phyloP scores from a whole-genome alignment of 202 grass and related monocot species.

The Bolboschoenoplectus hybrid region DNA sequence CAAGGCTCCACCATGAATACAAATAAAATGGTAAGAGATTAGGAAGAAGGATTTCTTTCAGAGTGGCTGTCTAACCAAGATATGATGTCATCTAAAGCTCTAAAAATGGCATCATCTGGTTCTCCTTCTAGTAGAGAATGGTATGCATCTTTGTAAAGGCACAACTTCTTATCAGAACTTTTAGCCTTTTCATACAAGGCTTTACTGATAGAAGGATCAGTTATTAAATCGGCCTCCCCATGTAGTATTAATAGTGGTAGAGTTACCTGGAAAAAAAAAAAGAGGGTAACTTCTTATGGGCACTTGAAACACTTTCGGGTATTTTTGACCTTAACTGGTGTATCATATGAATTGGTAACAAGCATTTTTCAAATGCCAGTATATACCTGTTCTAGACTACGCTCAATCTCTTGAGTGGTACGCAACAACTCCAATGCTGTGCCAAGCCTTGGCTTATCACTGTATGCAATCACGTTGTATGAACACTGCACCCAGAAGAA shows the following conservation, averaged over 20 bases:
- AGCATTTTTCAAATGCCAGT: not conserved
- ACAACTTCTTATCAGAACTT: constrained; percentile 75
- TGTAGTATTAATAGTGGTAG: constrained; percentile 84
- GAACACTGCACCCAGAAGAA: constrained; percentile 53
- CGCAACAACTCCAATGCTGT: constrained; percentile 83
- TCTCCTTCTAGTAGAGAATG: constrained; percentile 86
- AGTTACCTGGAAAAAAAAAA: constrained; percentile 55
- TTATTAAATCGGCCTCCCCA: constrained; percentile 81
- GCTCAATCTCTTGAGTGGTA: constrained; percentile 82
- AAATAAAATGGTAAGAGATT: constrained; percentile 34
- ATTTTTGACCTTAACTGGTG: not conserved
- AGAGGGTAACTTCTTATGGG: not conserved
- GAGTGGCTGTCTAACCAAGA: constrained; percentile 76
- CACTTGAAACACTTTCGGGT: not conserved
- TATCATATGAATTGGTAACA: not conserved
- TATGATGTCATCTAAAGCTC: constrained; percentile 74
- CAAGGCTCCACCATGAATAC: not conserved
- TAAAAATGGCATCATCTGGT: constrained; percentile 74
- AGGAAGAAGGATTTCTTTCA: constrained; percentile 41
- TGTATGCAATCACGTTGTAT: constrained; percentile 87
- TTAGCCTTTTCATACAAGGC: constrained; percentile 79
- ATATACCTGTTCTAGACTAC: constrained; percentile 62
- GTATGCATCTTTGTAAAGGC: constrained; percentile 67
- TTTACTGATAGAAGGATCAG: constrained; percentile 81
- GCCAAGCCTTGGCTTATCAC: constrained; percentile 77